These are phyloP conservation scores for Verticillium tricorpus DNA, from an alignment of 2,329 filamentous ascomycete species.

Conservation along the genomic window DNA sequence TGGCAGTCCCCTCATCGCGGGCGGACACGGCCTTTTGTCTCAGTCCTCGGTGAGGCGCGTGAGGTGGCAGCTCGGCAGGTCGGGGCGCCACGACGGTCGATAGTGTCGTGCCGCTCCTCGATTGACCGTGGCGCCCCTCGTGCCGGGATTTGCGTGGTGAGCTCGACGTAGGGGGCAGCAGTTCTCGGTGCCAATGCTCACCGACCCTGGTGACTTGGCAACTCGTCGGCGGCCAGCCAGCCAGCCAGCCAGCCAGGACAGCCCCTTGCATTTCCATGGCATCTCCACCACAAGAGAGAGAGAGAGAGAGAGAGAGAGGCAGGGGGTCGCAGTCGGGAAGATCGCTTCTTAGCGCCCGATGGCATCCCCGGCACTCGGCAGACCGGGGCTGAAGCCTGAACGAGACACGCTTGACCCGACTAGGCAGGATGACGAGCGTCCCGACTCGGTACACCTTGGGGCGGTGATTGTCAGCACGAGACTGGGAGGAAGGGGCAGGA, in stretches of 20 bases:
- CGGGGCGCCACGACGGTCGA: not conserved
- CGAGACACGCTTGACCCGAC: not conserved
- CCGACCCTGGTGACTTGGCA: not conserved
- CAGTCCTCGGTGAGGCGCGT: not conserved
- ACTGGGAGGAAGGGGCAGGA: too few relatives aligned
- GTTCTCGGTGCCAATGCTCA: not conserved
- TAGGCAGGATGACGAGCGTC: not conserved
- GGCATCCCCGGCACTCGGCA: not conserved
- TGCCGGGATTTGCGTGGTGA: not conserved
- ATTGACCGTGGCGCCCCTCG: not conserved
- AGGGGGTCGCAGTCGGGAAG: not conserved
- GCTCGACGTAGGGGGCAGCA: not conserved
- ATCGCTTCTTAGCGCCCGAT: not conserved
- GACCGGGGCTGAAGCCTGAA: not conserved
- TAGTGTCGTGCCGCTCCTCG: not conserved
- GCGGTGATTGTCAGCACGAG: not conserved
- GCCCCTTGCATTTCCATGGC: not conserved
- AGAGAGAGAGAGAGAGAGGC: not conserved
- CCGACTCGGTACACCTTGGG: not conserved
- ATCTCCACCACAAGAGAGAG: not conserved
- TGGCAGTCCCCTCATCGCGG: not conserved
- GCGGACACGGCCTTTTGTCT: not conserved
- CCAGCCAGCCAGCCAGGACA: not conserved
- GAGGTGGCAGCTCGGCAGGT: not conserved
- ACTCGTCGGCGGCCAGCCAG: not conserved